A percentile compares a stretch with the other conserved stretches of the same genome.
phyloP scores from a whole-genome alignment of 2,329 filamentous ascomycete genomes.

The Monosporascus sp. region DNA sequence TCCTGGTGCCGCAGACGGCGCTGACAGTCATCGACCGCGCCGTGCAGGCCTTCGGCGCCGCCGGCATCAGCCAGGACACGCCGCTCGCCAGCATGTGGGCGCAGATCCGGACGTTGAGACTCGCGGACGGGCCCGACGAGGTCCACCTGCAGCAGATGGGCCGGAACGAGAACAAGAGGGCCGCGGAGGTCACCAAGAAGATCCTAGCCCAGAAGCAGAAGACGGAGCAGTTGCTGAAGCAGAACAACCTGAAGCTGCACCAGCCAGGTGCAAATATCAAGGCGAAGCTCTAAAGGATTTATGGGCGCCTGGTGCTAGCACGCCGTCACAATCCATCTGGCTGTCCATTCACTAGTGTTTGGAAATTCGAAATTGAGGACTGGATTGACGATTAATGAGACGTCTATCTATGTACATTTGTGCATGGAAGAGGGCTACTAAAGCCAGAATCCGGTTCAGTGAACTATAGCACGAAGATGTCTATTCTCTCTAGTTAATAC shows the following conservation, averaged over 20 bases:
- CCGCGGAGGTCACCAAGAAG: conserved; percentile 52
- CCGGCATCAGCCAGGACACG: conserved; percentile 90
- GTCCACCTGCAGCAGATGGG: conserved; percentile 83
- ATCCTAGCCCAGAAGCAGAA: conserved; percentile 61
- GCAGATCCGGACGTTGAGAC: conserved; percentile 70
- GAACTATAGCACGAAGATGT: too few relatives aligned
- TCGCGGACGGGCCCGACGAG: conserved; percentile 95
- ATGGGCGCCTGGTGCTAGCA: too few relatives aligned
- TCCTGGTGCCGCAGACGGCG: conserved; percentile 77
- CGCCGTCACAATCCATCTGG: too few relatives aligned
- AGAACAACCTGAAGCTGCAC: conserved; percentile 43
- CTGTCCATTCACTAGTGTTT: too few relatives aligned
- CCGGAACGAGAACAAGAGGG: conserved; percentile 71
- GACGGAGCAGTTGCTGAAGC: conserved; percentile 59
- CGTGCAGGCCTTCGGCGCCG: conserved; percentile 86
- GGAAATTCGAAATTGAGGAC: too few relatives aligned
- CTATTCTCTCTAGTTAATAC: too few relatives aligned
- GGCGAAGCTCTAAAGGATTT: conserved; percentile 37
- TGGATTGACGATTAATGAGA: too few relatives aligned
- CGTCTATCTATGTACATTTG: too few relatives aligned
- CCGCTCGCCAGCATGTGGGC: conserved; percentile 83
- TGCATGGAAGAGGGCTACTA: too few relatives aligned
- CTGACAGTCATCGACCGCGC: conserved; percentile 90
- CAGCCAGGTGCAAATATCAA: conserved; percentile 50
- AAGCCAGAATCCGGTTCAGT: too few relatives aligned